These are phyloP conservation scores for Leccinum fibrillosum DNA, from an alignment of 768 basidiomycete genomes.

Conservation along the genomic window DNA sequence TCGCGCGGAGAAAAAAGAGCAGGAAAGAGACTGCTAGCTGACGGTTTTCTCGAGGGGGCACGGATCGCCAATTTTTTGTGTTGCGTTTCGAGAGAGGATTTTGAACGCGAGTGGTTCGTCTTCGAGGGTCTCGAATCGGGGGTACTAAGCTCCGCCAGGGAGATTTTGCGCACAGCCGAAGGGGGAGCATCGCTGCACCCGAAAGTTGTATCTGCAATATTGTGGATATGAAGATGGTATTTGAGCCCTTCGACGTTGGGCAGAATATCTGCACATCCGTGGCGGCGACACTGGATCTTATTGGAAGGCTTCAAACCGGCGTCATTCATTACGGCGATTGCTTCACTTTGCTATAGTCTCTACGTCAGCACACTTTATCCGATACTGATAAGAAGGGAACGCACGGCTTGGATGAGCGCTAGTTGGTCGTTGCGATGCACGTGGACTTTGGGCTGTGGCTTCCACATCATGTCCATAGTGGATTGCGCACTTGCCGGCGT, in stretches of 20 bases:
- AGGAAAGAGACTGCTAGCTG: slow-evolving; percentile 14
- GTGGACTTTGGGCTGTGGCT: slow-evolving; percentile 31
- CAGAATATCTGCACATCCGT: slow-evolving; percentile 44
- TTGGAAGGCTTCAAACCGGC: slow-evolving; percentile 30
- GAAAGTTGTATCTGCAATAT: slow-evolving; percentile 37
- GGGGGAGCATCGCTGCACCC: not conserved
- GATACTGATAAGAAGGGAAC: slow-evolving; percentile 17
- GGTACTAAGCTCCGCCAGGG: not conserved
- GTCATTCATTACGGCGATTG: slow-evolving; percentile 22
- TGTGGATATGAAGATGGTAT: slow-evolving; percentile 56
- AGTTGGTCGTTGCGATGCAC: slow-evolving; percentile 35
- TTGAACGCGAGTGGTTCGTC: slow-evolving; percentile 19
- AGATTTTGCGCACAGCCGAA: not conserved
- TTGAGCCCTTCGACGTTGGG: slow-evolving; percentile 42
- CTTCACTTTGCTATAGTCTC: slow-evolving; percentile 21
- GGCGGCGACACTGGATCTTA: slow-evolving; percentile 41
- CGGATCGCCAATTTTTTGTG: not conserved
- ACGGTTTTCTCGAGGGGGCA: slow-evolving; percentile 14
- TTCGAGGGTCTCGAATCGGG: not conserved
- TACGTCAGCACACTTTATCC: not conserved
- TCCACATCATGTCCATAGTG: slow-evolving; percentile 31
- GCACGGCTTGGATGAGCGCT: slow-evolving; percentile 39
- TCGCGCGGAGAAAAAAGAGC: slow-evolving; percentile 13
- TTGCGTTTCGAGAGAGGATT: slow-evolving; percentile 7
- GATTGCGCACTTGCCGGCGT: slow-evolving; percentile 9